phyloP scores from a whole-genome alignment of 306 rosid species.

The Citrullus colocynthis region DNA sequence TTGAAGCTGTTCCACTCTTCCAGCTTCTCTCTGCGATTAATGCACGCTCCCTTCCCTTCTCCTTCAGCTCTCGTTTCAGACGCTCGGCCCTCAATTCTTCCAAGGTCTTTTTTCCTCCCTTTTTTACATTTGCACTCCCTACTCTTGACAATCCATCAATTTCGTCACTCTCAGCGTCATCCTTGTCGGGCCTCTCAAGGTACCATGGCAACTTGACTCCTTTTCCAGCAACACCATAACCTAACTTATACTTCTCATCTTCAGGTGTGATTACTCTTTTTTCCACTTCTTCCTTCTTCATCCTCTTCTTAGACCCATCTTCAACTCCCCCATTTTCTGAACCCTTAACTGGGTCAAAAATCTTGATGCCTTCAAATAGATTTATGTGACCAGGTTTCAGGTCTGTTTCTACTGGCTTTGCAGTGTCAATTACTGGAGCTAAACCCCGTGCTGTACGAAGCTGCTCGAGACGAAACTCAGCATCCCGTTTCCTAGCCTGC shows the following conservation, averaged over 20 bases:
- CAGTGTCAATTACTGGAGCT: conserved; percentile 28
- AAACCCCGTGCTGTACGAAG: conserved; percentile 55
- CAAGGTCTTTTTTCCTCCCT: conserved; percentile 49
- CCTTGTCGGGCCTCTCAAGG: conserved; percentile 30
- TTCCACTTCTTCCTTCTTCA: conserved; percentile 43
- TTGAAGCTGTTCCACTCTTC: conserved; percentile 17
- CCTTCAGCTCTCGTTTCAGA: conserved; percentile 55
- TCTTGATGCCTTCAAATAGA: conserved; percentile 72
- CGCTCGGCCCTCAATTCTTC: conserved; percentile 78
- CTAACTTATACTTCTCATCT: conserved; percentile 81
- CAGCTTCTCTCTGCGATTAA: conserved; percentile 25
- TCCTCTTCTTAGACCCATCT: conserved; percentile 37
- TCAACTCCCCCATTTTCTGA: conserved; percentile 20
- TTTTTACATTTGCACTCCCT: conserved; percentile 27
- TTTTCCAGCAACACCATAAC: conserved; percentile 80
- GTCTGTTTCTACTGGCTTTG: conserved; percentile 16
- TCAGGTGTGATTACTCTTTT: conserved; percentile 42
- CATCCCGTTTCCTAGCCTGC: conserved; percentile 49
- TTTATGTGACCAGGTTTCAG: conserved; percentile 55
- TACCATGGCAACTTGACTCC: conserved; percentile 90
- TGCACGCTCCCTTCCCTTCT: conserved; percentile 69
- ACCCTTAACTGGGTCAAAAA: conserved; percentile 50
- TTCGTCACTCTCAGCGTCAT: conserved; percentile 10
- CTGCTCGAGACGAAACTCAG: conserved; percentile 64
- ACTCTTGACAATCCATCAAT: conserved; percentile 12